Evolutionary conservation across 495 filamentous ascomycete species (phyloP).

Genomic region (Aspergillus diversus): DNA sequence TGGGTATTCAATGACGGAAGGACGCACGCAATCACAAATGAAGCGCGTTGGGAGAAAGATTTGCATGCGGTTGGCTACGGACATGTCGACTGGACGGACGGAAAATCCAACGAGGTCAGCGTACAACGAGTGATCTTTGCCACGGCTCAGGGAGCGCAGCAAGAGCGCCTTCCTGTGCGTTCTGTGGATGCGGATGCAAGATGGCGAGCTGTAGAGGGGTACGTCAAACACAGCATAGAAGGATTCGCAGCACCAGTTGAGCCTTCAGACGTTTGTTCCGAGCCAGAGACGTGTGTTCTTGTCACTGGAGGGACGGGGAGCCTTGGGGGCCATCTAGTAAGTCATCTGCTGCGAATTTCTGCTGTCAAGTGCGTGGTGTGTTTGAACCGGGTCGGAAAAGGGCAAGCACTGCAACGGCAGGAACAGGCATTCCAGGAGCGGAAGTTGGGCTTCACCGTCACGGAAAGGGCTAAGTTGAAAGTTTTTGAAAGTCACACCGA

Average conservation of each 20-base stretch:
- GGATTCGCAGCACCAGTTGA: conserved; percentile 24
- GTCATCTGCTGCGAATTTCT: conserved; percentile 34
- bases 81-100: conserved; percentile 54
- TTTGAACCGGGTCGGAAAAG: conserved; percentile 42
- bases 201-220: conserved; percentile 25
- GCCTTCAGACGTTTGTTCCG: neutral
- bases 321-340: conserved; percentile 52
- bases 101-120: conserved; percentile 41
- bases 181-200: conserved; percentile 6
- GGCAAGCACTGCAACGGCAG: conserved; percentile 31
- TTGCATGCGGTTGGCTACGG: conserved; percentile 48
- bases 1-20: conserved; percentile 57
- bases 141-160: conserved; percentile 41
- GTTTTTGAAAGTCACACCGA: conserved; percentile 43
- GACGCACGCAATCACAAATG: conserved; percentile 43
- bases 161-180: conserved; percentile 11
- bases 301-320: conserved; percentile 59
- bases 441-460: conserved; percentile 35
- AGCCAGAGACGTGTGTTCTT: conserved; percentile 33
- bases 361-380: conserved; percentile 46
- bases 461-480: conserved; percentile 33
- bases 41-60: conserved; percentile 39
- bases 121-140: conserved; percentile 51
- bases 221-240: conserved; percentile 29
- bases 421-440: conserved; percentile 37